A percentile compares a stretch with the other conserved stretches of the same genome.
phyloP scores from a whole-genome alignment of 106 monocot species.

The Dendrobium chrysotoxum region DNA sequence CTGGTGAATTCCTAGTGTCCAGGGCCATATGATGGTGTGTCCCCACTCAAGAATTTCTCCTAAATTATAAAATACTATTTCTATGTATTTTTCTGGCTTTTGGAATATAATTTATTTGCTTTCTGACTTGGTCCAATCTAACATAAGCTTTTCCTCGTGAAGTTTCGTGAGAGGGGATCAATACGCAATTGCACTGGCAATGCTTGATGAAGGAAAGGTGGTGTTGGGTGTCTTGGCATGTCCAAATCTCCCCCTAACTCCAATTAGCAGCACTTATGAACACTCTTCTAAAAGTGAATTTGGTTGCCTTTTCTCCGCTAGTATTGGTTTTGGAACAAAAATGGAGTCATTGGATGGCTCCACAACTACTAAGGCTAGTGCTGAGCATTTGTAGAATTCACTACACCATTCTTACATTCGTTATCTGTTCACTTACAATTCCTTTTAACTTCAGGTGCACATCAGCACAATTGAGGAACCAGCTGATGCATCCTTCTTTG shows the following conservation, averaged over 20 bases:
- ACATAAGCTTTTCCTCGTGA: background rate
- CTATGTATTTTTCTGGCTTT: background rate
- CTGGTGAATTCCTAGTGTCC: background rate
- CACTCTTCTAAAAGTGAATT: constrained; percentile 19
- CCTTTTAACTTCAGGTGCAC: constrained; percentile 38
- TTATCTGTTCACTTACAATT: background rate
- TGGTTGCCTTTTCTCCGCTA: constrained; percentile 94
- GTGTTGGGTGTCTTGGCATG: constrained; percentile 87
- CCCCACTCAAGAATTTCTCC: no score
- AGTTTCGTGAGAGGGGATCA: constrained; percentile 98
- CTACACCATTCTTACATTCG: background rate
- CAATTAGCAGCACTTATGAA: constrained; percentile 22
- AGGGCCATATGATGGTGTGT: background rate
- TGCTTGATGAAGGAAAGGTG: constrained; percentile 87
- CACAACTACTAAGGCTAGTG: constrained; percentile 43
- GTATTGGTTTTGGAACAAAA: constrained; percentile 58
- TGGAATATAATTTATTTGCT: background rate
- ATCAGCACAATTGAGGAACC: constrained; percentile 58
- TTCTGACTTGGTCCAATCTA: background rate
- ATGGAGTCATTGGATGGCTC: constrained; percentile 68
- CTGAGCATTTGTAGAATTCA: background rate
- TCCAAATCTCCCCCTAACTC: constrained; percentile 80
- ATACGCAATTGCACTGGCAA: constrained; percentile 87
- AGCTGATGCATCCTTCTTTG: constrained; percentile 87
- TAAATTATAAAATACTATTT: background rate